These are phyloP conservation scores for Fistulinella cinereoalba DNA, from an alignment of 1,284 basidiomycete genomes.

Conservation along the genomic window DNA sequence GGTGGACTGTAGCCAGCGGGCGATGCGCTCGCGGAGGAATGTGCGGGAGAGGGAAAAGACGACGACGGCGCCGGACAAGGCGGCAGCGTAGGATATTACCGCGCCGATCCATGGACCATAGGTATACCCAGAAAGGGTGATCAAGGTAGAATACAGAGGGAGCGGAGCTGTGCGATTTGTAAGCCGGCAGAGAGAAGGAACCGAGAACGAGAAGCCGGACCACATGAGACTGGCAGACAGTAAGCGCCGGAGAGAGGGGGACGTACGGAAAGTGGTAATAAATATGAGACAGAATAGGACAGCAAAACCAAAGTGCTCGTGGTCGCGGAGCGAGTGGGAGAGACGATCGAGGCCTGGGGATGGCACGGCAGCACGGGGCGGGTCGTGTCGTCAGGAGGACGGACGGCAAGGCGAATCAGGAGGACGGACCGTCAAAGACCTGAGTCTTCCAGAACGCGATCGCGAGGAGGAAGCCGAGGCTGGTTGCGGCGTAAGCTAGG, in stretches of 20 bases:
- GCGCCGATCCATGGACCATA: constrained; percentile 80
- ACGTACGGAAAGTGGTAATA: constrained; percentile 80
- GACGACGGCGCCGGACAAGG: constrained; percentile 72
- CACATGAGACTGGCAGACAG: no score
- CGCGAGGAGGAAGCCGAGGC: constrained; percentile 64
- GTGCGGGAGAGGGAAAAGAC: constrained; percentile 77
- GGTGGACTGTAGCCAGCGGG: constrained; percentile 66
- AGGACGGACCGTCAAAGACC: constrained; percentile 62
- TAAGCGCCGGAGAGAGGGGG: no score
- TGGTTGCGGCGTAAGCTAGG: constrained; percentile 65
- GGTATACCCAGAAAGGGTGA: constrained; percentile 84
- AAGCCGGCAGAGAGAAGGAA: constrained; percentile 15
- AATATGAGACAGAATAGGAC: constrained; percentile 77
- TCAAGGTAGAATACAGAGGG: constrained; percentile 85
- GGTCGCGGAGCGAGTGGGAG: constrained; percentile 67
- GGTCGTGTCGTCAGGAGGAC: neutral
- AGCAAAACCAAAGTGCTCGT: constrained; percentile 64
- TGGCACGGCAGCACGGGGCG: neutral
- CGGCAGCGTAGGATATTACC: constrained; percentile 81
- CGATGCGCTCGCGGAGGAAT: constrained; percentile 66
- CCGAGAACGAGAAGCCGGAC: constrained; percentile 9
- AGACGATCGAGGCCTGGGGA: constrained; percentile 65
- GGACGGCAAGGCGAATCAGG: constrained; percentile 1
- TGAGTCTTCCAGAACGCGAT: constrained; percentile 72
- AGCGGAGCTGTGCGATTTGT: constrained; percentile 56